Evolutionary conservation across 1,284 basidiomycete genomes (phyloP).

Genomic region (Fomitiporia mediterranea): DNA sequence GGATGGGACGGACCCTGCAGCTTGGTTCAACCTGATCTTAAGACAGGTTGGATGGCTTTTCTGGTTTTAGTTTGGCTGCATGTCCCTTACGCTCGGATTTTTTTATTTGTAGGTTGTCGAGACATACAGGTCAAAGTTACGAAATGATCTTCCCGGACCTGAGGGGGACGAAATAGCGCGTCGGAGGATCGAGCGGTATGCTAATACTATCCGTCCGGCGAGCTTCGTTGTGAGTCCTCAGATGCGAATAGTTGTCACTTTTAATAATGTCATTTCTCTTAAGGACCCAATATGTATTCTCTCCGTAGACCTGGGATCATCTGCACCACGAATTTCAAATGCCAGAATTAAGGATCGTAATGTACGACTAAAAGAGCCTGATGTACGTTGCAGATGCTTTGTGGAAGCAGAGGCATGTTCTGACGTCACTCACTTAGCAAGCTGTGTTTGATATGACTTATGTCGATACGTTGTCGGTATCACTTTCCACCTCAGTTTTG

Average conservation of each 20-base stretch:
- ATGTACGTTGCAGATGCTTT: background rate
- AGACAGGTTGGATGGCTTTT: conserved; percentile 47
- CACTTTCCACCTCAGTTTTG: conserved; percentile 75
- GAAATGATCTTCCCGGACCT: conserved; percentile 51
- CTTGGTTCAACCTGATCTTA: conserved; percentile 72
- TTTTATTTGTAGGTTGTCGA: conserved; percentile 48
- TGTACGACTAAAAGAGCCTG: background rate
- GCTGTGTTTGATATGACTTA: conserved; percentile 66
- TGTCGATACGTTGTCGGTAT: conserved; percentile 65
- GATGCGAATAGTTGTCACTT: background rate
- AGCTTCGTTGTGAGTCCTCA: conserved; percentile 56
- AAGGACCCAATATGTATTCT: conserved; percentile 75
- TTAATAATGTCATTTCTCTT: conserved; percentile 7
- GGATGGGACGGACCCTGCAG: conserved; percentile 50
- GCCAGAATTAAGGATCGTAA: conserved; percentile 41
- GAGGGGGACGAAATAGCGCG: conserved; percentile 73
- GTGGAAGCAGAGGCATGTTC: background rate
- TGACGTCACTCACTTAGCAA: conserved; percentile 33
- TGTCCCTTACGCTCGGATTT: background rate
- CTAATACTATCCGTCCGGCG: conserved; percentile 63
- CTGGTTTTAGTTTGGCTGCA: background rate
- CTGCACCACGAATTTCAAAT: conserved; percentile 61
- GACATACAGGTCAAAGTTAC: conserved; percentile 67
- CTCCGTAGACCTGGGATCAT: conserved; percentile 65
- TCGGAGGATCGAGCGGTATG: conserved; percentile 62